Percentiles rank a stretch among this genome's conserved stretches.
These are phyloP conservation scores for Cunninghamia lanceolata DNA, from an alignment of 75 land plant genomes.

Conservation along the genomic window DNA sequence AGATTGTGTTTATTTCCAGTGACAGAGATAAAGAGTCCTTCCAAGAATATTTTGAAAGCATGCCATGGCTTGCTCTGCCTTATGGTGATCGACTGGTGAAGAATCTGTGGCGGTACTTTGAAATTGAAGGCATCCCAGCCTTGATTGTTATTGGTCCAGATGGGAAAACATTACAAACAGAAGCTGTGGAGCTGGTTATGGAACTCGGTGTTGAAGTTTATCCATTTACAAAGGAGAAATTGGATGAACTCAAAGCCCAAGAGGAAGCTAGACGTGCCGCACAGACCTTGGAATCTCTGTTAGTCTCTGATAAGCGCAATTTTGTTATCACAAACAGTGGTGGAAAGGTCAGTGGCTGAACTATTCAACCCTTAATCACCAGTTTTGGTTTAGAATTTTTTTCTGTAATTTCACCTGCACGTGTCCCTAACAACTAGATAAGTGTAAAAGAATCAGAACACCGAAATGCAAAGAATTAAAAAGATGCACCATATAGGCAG, in stretches of 20 bases:
- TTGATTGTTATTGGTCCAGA: conserved; percentile 53
- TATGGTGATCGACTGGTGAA: conserved; percentile 30
- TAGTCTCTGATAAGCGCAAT: conserved; percentile 19
- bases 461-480: not conserved
- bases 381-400: not conserved
- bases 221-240: conserved; percentile 58
- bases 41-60: conserved; percentile 24
- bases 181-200: conserved; percentile 41
- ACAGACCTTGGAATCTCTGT: conserved; percentile 32
- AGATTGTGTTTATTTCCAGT: conserved; percentile 45
- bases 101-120: conserved; percentile 45
- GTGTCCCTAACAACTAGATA: not conserved
- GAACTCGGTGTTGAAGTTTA: conserved; percentile 44
- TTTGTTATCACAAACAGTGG: conserved; percentile 28
- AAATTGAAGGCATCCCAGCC: conserved; percentile 34
- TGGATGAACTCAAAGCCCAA: conserved; percentile 39
- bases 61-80: conserved; percentile 76
- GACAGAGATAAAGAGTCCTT: conserved; percentile 33
- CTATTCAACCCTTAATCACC: not conserved
- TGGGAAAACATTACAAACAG: conserved; percentile 52
- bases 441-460: not conserved
- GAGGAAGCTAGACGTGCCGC: conserved; percentile 28
- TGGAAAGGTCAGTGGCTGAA: conserved; percentile 18
- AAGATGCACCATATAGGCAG: not conserved
- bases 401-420: not conserved